phyloP scores from a whole-genome alignment of 805 yeast genomes.

The Candida germanica region DNA sequence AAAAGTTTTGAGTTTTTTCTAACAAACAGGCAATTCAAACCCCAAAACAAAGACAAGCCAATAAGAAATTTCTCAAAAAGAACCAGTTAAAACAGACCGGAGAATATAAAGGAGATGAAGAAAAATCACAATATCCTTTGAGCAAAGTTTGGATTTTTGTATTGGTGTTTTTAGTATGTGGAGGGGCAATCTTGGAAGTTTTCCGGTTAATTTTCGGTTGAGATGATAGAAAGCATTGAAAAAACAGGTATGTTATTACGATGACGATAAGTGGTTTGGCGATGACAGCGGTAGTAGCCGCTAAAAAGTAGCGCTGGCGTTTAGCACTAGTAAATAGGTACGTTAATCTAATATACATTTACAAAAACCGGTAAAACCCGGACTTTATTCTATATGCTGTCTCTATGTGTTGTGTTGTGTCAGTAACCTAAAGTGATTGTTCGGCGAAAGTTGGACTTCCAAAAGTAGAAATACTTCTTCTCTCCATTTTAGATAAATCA shows the following conservation, averaged over 20 bases:
- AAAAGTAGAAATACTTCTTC: slow-evolving; percentile 15
- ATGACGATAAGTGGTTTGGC: too few species aligned
- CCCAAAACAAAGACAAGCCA: slow-evolving; percentile 85
- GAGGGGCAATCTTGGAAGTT: slow-evolving; percentile 78
- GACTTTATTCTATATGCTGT: too few species aligned
- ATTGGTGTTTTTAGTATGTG: slow-evolving; percentile 65
- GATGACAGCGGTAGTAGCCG: not conserved
- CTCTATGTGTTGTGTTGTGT: too few species aligned
- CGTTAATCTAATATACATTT: slow-evolving; percentile 3
- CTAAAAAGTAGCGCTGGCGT: too few species aligned
- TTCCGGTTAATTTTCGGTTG: slow-evolving; percentile 32
- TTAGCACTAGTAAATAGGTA: too few species aligned
- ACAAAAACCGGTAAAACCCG: slow-evolving; percentile 4
- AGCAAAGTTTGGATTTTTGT: slow-evolving; percentile 63
- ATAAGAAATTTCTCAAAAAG: slow-evolving; percentile 72
- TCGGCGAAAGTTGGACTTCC: slow-evolving; percentile 19
- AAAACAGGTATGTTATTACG: too few species aligned
- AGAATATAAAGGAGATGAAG: slow-evolving; percentile 49
- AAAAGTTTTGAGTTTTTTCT: not conserved
- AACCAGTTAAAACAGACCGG: slow-evolving; percentile 69
- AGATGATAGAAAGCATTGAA: too few species aligned
- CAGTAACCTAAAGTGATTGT: too few species aligned
- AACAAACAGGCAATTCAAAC: slow-evolving; percentile 64
- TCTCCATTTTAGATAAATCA: slow-evolving; percentile 13
- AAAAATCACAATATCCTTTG: slow-evolving; percentile 47